Percentiles rank a stretch among this genome's conserved stretches.
These are phyloP conservation scores for Tricholoma sp. DNA, from an alignment of 768 basidiomycete species.

Conservation along the genomic window DNA sequence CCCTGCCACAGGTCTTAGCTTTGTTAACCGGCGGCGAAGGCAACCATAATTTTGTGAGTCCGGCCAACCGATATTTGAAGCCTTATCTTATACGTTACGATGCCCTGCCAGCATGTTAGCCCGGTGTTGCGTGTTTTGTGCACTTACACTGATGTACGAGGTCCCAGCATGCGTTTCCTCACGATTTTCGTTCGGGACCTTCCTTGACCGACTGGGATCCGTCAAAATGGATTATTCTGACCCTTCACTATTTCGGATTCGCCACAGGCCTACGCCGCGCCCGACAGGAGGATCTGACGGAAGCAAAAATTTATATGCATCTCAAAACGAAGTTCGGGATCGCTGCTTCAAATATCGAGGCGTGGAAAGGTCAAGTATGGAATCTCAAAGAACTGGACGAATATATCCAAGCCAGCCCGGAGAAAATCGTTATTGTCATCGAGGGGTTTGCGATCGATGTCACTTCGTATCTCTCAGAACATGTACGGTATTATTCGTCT, in stretches of 20 bases:
- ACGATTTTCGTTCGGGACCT: constrained; percentile 71
- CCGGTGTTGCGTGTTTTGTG: not conserved
- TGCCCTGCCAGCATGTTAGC: constrained; percentile 38
- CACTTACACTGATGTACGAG: not conserved
- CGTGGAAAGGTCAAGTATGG: constrained; percentile 41
- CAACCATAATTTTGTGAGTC: constrained; percentile 70
- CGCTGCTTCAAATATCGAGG: constrained; percentile 10
- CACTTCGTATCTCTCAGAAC: constrained; percentile 55
- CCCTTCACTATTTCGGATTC: constrained; percentile 44
- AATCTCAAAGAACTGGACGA: constrained; percentile 27
- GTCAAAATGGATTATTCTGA: constrained; percentile 70
- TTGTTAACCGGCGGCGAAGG: constrained; percentile 73
- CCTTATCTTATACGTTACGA: not conserved
- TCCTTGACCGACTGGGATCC: constrained; percentile 67
- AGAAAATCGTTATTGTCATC: constrained; percentile 48
- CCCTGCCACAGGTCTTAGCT: constrained; percentile 49
- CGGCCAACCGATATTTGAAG: not conserved
- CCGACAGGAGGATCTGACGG: constrained; percentile 40
- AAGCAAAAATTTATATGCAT: constrained; percentile 45
- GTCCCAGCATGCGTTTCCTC: constrained; percentile 66
- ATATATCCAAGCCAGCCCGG: constrained; percentile 26
- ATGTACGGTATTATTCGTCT: constrained; percentile 43
- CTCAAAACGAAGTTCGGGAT: constrained; percentile 27
- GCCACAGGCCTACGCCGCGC: constrained; percentile 46
- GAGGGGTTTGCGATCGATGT: constrained; percentile 60